These are phyloP conservation scores for Pythium plurisporium DNA, from an alignment of 352 stramenopile species.

Conservation along the genomic window DNA sequence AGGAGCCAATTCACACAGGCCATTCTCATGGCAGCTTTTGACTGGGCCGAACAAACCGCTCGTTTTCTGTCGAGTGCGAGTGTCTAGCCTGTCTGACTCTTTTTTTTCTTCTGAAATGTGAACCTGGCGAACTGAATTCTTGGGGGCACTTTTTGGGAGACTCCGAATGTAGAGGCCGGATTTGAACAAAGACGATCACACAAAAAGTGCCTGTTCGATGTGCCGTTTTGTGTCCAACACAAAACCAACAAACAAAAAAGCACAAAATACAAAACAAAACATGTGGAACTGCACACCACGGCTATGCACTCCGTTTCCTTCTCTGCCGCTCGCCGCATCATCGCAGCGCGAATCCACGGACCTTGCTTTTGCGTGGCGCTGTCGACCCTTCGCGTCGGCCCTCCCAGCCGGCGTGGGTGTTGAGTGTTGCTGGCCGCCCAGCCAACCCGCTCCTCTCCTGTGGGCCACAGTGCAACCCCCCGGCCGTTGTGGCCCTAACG, in stretches of 20 bases:
- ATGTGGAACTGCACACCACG: no score
- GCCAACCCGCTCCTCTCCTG: neutral
- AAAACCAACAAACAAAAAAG: no score
- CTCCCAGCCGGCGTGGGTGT: neutral
- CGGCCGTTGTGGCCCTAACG: neutral
- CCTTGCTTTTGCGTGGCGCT: constrained; percentile 7
- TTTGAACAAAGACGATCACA: neutral
- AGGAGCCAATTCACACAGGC: no score
- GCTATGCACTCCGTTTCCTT: constrained; percentile 12
- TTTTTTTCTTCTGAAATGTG: constrained; percentile 9
- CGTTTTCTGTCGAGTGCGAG: neutral
- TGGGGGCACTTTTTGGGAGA: constrained; percentile 7
- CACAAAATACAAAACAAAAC: no score
- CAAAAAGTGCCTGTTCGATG: constrained; percentile 20
- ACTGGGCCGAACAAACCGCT: no score
- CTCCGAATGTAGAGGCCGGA: neutral
- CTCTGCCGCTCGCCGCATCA: constrained; percentile 16
- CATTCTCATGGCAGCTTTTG: no score
- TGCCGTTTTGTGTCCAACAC: no score
- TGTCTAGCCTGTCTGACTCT: constrained; percentile 4
- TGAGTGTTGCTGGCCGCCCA: constrained; percentile 2
- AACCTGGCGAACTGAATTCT: constrained; percentile 12
- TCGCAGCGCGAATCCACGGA: constrained; percentile 6
- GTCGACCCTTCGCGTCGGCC: constrained; percentile 8
- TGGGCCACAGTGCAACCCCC: neutral